Base-by-base conservation (phyloP, 2,329 filamentous ascomycete genomes). In the Colletotrichum scovillei region DNA sequence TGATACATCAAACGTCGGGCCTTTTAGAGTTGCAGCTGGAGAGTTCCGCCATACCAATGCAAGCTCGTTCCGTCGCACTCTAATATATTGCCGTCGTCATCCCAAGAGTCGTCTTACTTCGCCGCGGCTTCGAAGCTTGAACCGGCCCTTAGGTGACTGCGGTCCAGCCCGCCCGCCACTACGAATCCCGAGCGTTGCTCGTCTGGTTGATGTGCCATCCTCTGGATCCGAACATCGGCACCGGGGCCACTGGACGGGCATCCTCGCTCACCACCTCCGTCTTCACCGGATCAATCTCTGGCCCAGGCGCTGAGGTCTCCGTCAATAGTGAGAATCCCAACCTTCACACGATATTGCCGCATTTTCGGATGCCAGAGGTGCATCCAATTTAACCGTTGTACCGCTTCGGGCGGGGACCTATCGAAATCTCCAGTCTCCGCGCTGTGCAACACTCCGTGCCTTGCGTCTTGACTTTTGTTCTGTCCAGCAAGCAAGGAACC, bases 101-200 rank as follows among this genome's bases (percentile, higher is more conserved):
- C 24, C 38, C 38, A 42, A 42, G 22, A 7, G 38, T 52, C 63
- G 22, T 63, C 52, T 49, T 65, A 55, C 52, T 46, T 57, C 26
- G 9, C 49, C 16, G 53, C 69, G 53, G 65, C 65, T 53, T 53
- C 9, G 9, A 32, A 32, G 32, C 32, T 32, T 58, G 14, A 16
- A 38, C 58, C 52, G 38, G 55, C 63, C 19, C 38, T 30, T n/a
- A 12, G 5, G 28, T 11, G 60, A 64, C 9, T 14, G 52, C 53
- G 65, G 69, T 35, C 65, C 26, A 69, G 53, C 30, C 69, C 66
- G 63, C 30, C 57, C 55, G 38, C 68, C 24, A 63, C 9, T 32
- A 60, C 26, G 59, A 52, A 63, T 19, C 46, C 59, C 66, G 14
- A n/a, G 46, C 30, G 26, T 12, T 58, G 32, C 60, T 60, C 56